Evolutionary conservation across 768 basidiomycete genomes (phyloP), one percentile per base, ranked within the genome.

Genomic region (Artomyces pyxidatus): DNA sequence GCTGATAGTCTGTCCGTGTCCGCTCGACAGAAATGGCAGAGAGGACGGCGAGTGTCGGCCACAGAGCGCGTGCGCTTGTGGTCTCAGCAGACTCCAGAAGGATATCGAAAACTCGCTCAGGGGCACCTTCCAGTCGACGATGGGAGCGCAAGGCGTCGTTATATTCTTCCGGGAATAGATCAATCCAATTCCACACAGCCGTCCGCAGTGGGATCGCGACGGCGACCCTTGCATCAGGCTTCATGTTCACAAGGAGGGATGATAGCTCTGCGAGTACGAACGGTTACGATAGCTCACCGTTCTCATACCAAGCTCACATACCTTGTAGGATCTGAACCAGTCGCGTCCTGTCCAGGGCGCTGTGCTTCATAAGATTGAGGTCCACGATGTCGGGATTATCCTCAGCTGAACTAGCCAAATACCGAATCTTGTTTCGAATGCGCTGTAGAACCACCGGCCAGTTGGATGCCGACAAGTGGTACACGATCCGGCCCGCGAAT

Each of bases 171-270:
- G 88, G 84, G 59, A 83, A 87, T 21, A 78, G 70, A 26, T 85
- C 81, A 27, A 94, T 81, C 90, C 90, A 95, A 54, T 85, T 90
- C 91, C 92, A 94, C 23, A 95, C 71, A 1, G 88, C 88, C 25
- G 76, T 72, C 19, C 89, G 79, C 29, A 95, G 72, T 23, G 85
- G 78, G 23, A 77, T 69, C 0, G 89, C 80, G 42, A 93, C 74
- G 1, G 85, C 81, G 12, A 76, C 64, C 50, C 90, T 88, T 0
- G 83, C 77, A 35, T 87, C 81, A 28, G 72, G 74, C 54, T 78
- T 80, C 81, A 95, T 85, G 60, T 85, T 87, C 21, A 94, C 78
- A 25, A 95, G 77, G 4, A 89, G 71, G 1, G 86, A 87, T 0
- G 87, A 86, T 1, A 93, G 61, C 61, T 94, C 92, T 86, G 58